phyloP scores from a whole-genome alignment of 2,329 filamentous ascomycete species.

The Fusarium veterinarium region DNA sequence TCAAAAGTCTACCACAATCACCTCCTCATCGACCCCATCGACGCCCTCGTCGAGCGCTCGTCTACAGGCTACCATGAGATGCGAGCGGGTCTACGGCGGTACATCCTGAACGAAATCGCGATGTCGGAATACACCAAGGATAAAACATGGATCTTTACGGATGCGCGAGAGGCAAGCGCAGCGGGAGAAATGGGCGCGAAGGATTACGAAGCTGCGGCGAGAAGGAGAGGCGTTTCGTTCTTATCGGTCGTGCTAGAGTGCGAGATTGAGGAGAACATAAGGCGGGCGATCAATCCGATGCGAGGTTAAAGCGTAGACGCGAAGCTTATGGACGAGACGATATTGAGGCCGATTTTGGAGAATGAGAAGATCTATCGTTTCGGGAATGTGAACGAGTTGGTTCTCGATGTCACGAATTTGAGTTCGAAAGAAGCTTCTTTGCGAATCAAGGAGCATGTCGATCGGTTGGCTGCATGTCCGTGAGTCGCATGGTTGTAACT shows the following conservation, averaged over 20 bases:
- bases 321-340: neutral
- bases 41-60: neutral
- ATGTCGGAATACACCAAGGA: neutral
- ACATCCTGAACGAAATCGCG: neutral
- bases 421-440: neutral
- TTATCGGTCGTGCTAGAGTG: neutral
- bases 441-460: neutral
- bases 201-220: neutral
- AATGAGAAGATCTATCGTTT: neutral
- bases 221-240: neutral
- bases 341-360: neutral
- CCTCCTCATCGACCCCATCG: neutral
- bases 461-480: neutral
- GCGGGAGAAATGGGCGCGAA: neutral
- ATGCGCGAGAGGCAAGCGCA: neutral
- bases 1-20: neutral
- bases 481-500: neutral
- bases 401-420: neutral
- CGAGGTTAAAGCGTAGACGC: fast-evolving
- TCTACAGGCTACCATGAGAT: neutral
- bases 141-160: neutral
- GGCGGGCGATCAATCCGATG: fast-evolving
- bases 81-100: neutral
- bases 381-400: fast-evolving
- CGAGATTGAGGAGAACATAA: neutral